Evolutionary conservation across 2,329 filamentous ascomycete genomes (phyloP).

Genomic region (Escovopsis sp.): DNA sequence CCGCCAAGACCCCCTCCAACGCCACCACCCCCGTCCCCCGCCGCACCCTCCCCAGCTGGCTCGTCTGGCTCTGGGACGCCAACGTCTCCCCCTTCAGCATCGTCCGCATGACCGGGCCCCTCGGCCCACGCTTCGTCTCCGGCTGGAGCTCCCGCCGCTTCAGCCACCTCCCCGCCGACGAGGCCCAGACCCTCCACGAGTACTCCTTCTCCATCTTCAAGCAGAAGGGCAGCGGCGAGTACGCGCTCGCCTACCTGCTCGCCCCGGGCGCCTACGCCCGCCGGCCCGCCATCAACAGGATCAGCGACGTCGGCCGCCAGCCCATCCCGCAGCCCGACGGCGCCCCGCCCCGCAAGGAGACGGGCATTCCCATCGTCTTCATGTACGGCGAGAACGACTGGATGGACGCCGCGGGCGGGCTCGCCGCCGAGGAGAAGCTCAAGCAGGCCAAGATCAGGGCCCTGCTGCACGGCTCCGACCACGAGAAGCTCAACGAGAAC

Average conservation of each 20-base stretch:
- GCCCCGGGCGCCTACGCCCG: conserved; percentile 88
- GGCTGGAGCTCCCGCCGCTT: conserved; percentile 92
- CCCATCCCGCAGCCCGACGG: conserved; percentile 19
- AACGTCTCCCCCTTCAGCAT: conserved; percentile 92
- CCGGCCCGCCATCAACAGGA: conserved; percentile 71
- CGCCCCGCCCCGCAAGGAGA: conserved; percentile 26
- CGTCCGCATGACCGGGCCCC: conserved; percentile 71
- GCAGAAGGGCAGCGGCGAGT: conserved; percentile 83
- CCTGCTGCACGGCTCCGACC: conserved; percentile 44
- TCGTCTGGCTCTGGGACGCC: conserved; percentile 89
- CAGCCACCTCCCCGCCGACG: conserved; percentile 65
- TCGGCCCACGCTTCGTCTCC: conserved; percentile 82
- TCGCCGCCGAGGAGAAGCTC: conserved; percentile 65
- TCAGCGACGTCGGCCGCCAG: conserved; percentile 76
- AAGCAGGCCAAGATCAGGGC: conserved; percentile 47
- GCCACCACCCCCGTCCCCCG: conserved; percentile 19
- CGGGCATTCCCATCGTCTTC: conserved; percentile 68
- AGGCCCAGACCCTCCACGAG: conserved; percentile 74
- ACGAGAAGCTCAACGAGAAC: conserved; percentile 57
- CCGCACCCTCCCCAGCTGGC: conserved; percentile 63
- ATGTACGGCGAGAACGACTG: conserved; percentile 98
- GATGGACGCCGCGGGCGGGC: conserved; percentile 89
- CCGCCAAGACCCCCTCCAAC: conserved; percentile 16
- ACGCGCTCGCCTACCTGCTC: conserved; percentile 80
- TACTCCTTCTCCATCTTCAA: conserved; percentile 93